Base-by-base conservation (phyloP, 768 basidiomycete genomes). In the Sporobolomyces pararoseus region DNA sequence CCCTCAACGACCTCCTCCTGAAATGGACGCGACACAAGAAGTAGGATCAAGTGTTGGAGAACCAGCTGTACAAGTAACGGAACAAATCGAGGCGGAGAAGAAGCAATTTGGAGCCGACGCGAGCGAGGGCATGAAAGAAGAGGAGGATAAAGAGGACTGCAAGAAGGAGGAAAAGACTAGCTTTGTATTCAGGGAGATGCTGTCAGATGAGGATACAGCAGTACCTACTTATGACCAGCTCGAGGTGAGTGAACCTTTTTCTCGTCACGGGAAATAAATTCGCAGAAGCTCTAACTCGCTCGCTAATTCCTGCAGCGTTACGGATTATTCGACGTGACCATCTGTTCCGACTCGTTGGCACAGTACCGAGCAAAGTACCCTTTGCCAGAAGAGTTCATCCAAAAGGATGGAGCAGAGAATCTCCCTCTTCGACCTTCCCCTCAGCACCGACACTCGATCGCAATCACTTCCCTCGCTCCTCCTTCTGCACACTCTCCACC, bases 351-450 rank as follows among this genome's bases (percentile, higher is more conserved):
- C 2, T 63, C 42, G 23, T 52, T 70, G 23, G 68, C 63, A 14
- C 42, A 70, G 16, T 65, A 70, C 59, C 57, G 68, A 21, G 39
- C 44, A 3, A 17, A 27, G 12, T 58, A 70, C 58, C 68, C 68
- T 0, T n/a, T 50, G 9, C 63, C 62, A 9, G 37, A 9, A 25
- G 32, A 25, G 12, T 4, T 10, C 0, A 25, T 29, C 35, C 17
- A 0, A 19, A 27, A 59, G 2, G 58, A 59, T 21, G 58, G 32
- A 31, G 42, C 39, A 47, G 50, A 46, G 9, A n/a, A 31, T 16
- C 4, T 39, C 27, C 27, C 27, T 12, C 63, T 27, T 12, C 55
- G 54, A 10, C 12, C 16, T 32, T 35, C 42, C 27, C 68, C 68
- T 1, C 49, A n/a, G 19, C 63, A 65, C 19, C 68, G 68, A 4